Base-by-base conservation (phyloP, 225 moss, liverwort and hornwort genomes). In the Antitrichia curtipendula region DNA sequence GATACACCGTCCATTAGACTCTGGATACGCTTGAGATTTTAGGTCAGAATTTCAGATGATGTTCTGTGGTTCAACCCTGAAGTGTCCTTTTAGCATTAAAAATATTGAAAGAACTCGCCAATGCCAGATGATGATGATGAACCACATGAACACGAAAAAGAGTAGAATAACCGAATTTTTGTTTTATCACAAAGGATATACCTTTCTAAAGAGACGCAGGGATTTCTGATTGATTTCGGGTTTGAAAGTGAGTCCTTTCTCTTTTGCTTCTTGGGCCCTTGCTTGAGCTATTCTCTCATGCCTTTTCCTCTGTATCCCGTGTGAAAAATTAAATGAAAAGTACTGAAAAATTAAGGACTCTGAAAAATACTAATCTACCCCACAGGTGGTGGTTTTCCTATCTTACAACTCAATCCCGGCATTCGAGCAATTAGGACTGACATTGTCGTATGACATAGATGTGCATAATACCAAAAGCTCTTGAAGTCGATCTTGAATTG, bases 191-290 rank as follows among this genome's bases (percentile, higher is more conserved):
- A 25, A n/a, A 73, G 54, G 66, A 75, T n/a, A 24, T 85, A 96
- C 96, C 94, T 95, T 95, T 90, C 93, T 96, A 74, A 96, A 94
- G 68, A 96, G 94, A 78, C 91, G 92, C 71, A 95, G 83, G 63
- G 96, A 96, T 64, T 95, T 94, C 74, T 92, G 94, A 88, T 96
- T 96, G 84, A 96, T 96, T 87, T 93, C 90, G 69, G 96, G 96
- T 88, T 94, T 95, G 91, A 96, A 96, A 43, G 96, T 96, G 84
- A 94, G 93, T 85, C 96, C 95, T 90, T 93, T 96, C 84, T 92
- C 90, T 91, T 94, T 93, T 78, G 73, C 94, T 82, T 96, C 95
- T 86, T 94, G 90, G 60, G 92, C 94, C 88, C 95, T 92, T 86
- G 96, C 96, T 89, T 89, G 90, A 53, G 91, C 94, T 85, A 96